A percentile compares a stretch with the other conserved stretches of the same genome.
Conservation (phyloP, 768 basidiomycete species). For the Tricholoma matsutake region DNA sequence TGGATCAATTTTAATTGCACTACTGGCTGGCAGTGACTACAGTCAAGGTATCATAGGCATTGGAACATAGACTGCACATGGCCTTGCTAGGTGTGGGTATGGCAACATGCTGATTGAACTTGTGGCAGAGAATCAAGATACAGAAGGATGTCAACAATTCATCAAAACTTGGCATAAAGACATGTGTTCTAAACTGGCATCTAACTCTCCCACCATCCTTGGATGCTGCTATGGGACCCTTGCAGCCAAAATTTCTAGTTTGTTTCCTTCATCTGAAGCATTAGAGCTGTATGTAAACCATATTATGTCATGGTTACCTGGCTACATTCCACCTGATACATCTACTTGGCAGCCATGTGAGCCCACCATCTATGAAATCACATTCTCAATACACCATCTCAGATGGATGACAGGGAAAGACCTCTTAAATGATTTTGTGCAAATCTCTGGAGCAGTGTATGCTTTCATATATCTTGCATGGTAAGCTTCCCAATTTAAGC, state of each 20-base stretch:
- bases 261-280: not conserved
- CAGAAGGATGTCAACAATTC: not conserved
- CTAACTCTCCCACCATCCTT: not conserved
- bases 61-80: slow-evolving; percentile 51
- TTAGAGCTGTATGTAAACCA: not conserved
- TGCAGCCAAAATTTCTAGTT: not conserved
- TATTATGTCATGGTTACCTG: not conserved
- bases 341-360: not conserved
- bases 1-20: slow-evolving; percentile 56
- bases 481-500: not conserved
- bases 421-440: not conserved
- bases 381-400: not conserved
- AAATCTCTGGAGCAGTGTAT: not conserved
- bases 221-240: not conserved
- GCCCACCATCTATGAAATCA: not conserved
- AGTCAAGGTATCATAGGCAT: slow-evolving; percentile 46
- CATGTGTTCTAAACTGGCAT: not conserved
- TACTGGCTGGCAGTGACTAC: slow-evolving; percentile 69
- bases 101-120: slow-evolving; percentile 42
- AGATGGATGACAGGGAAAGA: not conserved
- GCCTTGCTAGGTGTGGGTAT: slow-evolving; percentile 56
- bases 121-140: not conserved
- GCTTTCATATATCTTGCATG: not conserved
- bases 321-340: not conserved
- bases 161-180: not conserved